Conservation (phyloP, 2,329 filamentous ascomycete species). For the Pseudogymnoascus sp. region DNA sequence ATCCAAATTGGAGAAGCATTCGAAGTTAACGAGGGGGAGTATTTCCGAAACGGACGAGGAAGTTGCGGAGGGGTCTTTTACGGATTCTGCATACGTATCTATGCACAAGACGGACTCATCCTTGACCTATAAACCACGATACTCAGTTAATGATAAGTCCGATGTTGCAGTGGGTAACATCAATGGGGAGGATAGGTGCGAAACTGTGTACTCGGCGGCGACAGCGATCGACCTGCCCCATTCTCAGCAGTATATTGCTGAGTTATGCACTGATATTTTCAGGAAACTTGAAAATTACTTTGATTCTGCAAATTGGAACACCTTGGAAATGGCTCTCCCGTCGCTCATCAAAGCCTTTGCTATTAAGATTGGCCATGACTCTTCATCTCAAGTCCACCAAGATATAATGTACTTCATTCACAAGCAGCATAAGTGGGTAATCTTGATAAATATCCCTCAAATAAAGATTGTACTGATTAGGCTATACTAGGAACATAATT, state of each 20-base stretch:
- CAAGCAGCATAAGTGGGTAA: constrained; percentile 11
- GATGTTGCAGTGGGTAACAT: background rate
- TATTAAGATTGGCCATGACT: constrained; percentile 11
- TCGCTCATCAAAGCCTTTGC: constrained; percentile 14
- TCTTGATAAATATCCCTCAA: background rate
- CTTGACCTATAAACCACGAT: background rate
- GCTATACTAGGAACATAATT: background rate
- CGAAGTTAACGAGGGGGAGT: background rate
- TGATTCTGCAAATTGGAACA: constrained; percentile 6
- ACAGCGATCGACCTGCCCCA: background rate
- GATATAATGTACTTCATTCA: constrained; percentile 14
- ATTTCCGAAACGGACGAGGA: background rate
- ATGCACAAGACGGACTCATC: background rate
- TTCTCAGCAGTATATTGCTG: constrained; percentile 10
- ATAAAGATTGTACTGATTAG: background rate
- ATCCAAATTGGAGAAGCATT: background rate
- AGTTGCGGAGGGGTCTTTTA: background rate
- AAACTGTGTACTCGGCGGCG: background rate
- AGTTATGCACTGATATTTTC: constrained; percentile 11
- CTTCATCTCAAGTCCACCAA: constrained; percentile 4
- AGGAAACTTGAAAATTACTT: constrained; percentile 1
- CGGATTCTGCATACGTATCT: background rate
- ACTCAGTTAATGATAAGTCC: background rate
- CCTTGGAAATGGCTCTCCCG: constrained; percentile 1
- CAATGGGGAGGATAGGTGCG: background rate